These are phyloP conservation scores for Geotrichum carabidarum DNA, from an alignment of 1,139 yeast species.

Conservation along the genomic window DNA sequence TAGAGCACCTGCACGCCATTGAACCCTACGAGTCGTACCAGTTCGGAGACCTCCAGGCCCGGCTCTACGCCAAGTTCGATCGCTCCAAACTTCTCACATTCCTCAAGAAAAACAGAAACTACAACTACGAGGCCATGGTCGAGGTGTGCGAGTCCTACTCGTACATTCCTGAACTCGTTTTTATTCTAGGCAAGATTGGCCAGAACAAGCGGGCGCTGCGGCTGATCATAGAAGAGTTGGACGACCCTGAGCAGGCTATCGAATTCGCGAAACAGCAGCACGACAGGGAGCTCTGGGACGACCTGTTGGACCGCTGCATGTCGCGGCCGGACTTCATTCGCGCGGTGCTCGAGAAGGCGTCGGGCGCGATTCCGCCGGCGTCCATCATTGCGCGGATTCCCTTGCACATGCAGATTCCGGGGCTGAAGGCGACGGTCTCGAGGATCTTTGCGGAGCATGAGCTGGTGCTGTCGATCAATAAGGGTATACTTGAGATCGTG, in stretches of 20 bases:
- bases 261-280: conserved; percentile 68
- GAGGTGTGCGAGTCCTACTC: conserved; percentile 52
- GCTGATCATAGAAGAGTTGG: conserved; percentile 67
- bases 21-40: conserved; percentile 53
- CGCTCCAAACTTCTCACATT: conserved; percentile 51
- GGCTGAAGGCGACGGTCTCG: conserved; percentile 55
- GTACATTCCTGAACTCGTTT: conserved; percentile 67
- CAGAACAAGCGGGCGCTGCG: conserved; percentile 68
- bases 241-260: conserved; percentile 77
- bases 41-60: conserved; percentile 62
- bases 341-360: conserved; percentile 52
- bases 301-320: conserved; percentile 64
- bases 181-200: conserved; percentile 75
- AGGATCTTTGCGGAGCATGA: conserved; percentile 64
- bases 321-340: conserved; percentile 68
- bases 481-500: conserved; percentile 57
- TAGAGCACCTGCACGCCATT: conserved; percentile 50
- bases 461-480: conserved; percentile 52
- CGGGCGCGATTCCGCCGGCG: conserved; percentile 55
- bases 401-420: conserved; percentile 54
- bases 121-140: conserved; percentile 66
- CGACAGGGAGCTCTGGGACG: conserved; percentile 74
- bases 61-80: conserved; percentile 58
- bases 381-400: conserved; percentile 64
- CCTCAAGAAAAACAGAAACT: conserved; percentile 49